Evolutionary conservation across 371 early-diverging fungal genomes (phyloP).

Genomic region (Syncephalastrum monosporum): DNA sequence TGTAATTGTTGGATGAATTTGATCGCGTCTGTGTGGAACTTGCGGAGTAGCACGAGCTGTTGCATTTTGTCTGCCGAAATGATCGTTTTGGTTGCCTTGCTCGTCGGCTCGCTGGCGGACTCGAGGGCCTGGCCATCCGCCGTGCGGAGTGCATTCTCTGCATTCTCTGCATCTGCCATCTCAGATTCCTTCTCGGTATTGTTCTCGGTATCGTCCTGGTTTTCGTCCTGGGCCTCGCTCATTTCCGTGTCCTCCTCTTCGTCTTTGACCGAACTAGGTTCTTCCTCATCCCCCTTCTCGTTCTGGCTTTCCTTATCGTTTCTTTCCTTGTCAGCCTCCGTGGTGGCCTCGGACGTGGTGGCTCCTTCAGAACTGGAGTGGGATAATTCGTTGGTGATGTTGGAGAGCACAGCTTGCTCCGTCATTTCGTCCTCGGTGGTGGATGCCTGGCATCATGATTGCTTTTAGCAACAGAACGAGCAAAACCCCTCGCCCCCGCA

Average conservation of each 20-base stretch:
- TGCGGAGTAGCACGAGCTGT: constrained; percentile 62
- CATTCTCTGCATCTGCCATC: constrained; percentile 7
- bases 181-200: constrained; percentile 15
- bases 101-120: background rate
- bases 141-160: constrained; percentile 4
- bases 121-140: background rate
- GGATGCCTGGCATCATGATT: too few relatives aligned
- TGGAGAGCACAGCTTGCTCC: too few relatives aligned
- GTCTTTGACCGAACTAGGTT: background rate
- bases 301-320: constrained; percentile 9
- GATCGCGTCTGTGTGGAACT: constrained; percentile 87
- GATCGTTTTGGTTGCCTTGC: constrained; percentile 10
- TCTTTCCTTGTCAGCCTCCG: constrained; percentile 7
- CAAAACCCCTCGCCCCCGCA: too few relatives aligned
- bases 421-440: too few relatives aligned
- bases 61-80: constrained; percentile 55
- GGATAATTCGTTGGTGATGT: too few relatives aligned
- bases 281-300: constrained; percentile 6
- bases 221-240: constrained; percentile 12
- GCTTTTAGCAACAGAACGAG: too few relatives aligned
- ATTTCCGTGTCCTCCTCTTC: constrained; percentile 19
- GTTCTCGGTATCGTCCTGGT: constrained; percentile 17
- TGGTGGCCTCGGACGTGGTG: background rate
- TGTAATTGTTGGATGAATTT: constrained; percentile 80
- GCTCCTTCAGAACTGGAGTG: background rate